Conservation (phyloP, 2,329 filamentous ascomycete species). For the Epichloe coenophiala region DNA sequence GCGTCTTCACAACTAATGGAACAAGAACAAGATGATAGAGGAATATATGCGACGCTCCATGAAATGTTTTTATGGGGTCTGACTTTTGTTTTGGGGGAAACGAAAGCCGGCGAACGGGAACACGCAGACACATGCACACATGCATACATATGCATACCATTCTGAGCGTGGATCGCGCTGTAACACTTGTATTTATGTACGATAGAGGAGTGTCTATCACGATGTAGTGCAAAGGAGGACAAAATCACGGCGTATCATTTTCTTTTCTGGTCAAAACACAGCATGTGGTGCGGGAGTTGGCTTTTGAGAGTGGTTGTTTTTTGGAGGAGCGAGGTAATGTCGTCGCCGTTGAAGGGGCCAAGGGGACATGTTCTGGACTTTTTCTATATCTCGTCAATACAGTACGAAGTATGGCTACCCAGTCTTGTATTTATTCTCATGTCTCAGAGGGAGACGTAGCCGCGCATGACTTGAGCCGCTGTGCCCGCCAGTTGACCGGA, state of each 20-base stretch:
- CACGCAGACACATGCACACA: background rate
- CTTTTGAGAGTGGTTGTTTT: slow-evolving; percentile 1
- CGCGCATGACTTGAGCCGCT: slow-evolving; percentile 22
- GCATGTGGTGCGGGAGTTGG: slow-evolving; percentile 6
- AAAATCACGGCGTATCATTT: slow-evolving; percentile 11
- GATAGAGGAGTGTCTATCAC: slow-evolving; percentile 16
- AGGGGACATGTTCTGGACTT: background rate
- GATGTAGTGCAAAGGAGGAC: slow-evolving; percentile 8
- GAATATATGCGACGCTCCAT: slow-evolving; percentile 7
- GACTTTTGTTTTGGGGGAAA: slow-evolving; percentile 15
- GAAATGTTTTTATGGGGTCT: background rate
- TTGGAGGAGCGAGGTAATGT: background rate
- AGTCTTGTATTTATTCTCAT: background rate
- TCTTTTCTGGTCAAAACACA: slow-evolving; percentile 1
- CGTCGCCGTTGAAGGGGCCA: background rate
- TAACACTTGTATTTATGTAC: slow-evolving; percentile 26
- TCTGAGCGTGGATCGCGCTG: slow-evolving; percentile 10
- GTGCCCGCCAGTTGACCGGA: slow-evolving; percentile 21
- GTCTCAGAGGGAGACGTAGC: slow-evolving; percentile 15
- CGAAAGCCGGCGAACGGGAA: slow-evolving; percentile 3
- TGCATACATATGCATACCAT: background rate
- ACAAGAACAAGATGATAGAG: background rate
- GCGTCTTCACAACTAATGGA: background rate
- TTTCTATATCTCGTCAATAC: background rate
- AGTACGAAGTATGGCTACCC: background rate